Percentiles rank a stretch among this genome's conserved stretches.
phyloP scores from a whole-genome alignment of 2,329 filamentous ascomycete species.

The Salinomyces thailandicus region DNA sequence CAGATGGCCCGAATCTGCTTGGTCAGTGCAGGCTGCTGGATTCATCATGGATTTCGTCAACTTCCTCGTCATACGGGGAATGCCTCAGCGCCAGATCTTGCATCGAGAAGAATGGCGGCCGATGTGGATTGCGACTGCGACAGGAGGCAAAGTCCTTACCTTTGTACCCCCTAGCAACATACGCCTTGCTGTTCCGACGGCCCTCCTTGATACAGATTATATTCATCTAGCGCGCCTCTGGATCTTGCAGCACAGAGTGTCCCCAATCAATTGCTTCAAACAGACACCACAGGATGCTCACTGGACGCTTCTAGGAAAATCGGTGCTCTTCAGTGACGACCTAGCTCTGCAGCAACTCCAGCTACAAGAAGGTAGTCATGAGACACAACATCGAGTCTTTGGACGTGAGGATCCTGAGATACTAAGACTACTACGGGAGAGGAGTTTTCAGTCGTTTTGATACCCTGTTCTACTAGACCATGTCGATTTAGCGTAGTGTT shows the following conservation, averaged over 20 bases:
- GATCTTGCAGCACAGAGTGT: constrained; percentile 27
- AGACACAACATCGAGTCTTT: constrained; percentile 14
- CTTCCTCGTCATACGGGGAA: constrained; percentile 25
- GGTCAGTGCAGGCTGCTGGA: constrained; percentile 19
- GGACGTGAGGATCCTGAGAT: constrained; percentile 13
- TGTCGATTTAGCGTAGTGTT: too few relatives aligned
- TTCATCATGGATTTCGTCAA: constrained; percentile 28
- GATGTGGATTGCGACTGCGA: constrained; percentile 15
- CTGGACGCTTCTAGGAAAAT: constrained; percentile 33
- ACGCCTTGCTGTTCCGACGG: constrained; percentile 19
- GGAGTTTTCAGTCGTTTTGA: constrained; percentile 7
- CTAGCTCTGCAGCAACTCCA: constrained; percentile 16
- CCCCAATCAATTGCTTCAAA: neutral
- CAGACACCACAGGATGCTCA: constrained; percentile 13
- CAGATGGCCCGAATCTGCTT: constrained; percentile 21
- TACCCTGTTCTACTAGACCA: constrained; percentile 5
- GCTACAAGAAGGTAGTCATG: constrained; percentile 11
- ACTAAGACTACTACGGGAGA: constrained; percentile 8
- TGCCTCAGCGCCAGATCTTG: constrained; percentile 22
- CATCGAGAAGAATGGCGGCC: constrained; percentile 22
- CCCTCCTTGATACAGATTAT: constrained; percentile 23
- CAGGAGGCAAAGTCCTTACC: constrained; percentile 20
- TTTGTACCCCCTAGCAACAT: constrained; percentile 20
- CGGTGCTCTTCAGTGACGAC: constrained; percentile 31
- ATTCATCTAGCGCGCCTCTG: constrained; percentile 26